Conservation (phyloP, 1,284 basidiomycete species). For the Tilletia caries region DNA sequence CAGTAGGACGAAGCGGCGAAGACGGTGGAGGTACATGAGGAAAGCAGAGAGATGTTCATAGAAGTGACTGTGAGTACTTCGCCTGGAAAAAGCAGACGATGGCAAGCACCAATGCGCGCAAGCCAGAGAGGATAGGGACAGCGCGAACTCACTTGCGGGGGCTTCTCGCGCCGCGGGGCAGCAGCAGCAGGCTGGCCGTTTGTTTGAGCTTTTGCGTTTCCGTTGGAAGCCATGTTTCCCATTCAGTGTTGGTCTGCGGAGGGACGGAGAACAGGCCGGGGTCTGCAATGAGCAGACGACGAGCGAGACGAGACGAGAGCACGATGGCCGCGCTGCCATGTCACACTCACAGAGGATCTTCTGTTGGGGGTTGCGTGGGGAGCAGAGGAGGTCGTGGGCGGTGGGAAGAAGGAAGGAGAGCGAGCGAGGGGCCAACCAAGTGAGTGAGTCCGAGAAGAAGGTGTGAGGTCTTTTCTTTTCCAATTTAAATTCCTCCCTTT, state of each 20-base stretch:
- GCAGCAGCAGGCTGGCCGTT: not conserved
- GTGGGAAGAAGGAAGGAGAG: too few relatives aligned
- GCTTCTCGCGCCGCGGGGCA: constrained; percentile 5
- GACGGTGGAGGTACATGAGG: too few relatives aligned
- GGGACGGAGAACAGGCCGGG: not conserved
- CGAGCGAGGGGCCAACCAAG: too few relatives aligned
- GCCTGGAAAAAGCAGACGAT: not conserved
- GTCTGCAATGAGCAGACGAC: not conserved
- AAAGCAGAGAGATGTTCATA: too few relatives aligned
- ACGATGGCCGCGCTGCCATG: too few relatives aligned
- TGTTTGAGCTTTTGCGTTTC: not conserved
- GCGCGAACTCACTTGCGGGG: not conserved
- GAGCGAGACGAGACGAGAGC: not conserved
- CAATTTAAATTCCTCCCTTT: too few relatives aligned
- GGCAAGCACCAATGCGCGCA: too few relatives aligned
- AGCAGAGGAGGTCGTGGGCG: not conserved
- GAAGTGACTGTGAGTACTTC: not conserved
- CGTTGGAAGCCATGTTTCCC: constrained; percentile 2
- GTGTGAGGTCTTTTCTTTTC: too few relatives aligned
- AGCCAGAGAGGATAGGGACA: too few relatives aligned
- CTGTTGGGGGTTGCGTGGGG: too few relatives aligned
- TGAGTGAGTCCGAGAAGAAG: too few relatives aligned
- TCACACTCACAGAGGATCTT: too few relatives aligned
- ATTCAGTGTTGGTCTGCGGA: not conserved
- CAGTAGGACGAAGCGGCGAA: not conserved